Evolutionary conservation across 2,329 filamentous ascomycete species (phyloP).

Genomic region (Nemania sp.): DNA sequence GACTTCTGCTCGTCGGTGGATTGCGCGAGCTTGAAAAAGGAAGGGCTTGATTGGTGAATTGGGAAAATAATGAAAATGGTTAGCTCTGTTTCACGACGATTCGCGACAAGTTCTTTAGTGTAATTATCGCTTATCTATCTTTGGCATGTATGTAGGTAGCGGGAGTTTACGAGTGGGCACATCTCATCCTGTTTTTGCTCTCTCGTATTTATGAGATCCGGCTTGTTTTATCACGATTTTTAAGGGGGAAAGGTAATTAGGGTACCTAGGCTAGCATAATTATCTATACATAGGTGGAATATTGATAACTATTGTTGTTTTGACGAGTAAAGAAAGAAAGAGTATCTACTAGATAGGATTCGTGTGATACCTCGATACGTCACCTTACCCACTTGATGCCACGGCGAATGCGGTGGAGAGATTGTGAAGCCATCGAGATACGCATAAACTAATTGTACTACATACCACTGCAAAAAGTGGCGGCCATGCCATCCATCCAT

Average conservation of each 20-base stretch:
- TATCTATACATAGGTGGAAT: background rate
- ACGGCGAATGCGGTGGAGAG: background rate
- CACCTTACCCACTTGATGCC: constrained; percentile 19
- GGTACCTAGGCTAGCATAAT: background rate
- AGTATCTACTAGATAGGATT: too few species aligned
- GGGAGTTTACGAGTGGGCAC: constrained; percentile 21
- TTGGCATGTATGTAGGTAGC: constrained; percentile 14
- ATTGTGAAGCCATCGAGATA: constrained; percentile 19
- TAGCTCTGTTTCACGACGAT: background rate
- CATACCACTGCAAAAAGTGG: too few species aligned
- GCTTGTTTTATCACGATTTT: background rate
- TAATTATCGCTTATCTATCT: constrained; percentile 17
- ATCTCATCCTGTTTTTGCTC: background rate
- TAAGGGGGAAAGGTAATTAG: background rate
- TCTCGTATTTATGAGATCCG: constrained; percentile 4
- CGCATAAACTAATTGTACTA: too few species aligned
- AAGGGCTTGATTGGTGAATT: constrained; percentile 38
- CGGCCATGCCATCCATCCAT: too few species aligned
- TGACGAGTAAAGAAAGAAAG: too few species aligned
- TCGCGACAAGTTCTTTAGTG: background rate
- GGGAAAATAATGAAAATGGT: background rate
- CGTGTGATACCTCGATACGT: constrained; percentile 22
- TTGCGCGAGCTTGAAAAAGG: constrained; percentile 34
- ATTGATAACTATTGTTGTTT: too few species aligned
- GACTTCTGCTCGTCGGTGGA: constrained; percentile 35